Percentiles rank a stretch among this genome's conserved stretches.
These are phyloP conservation scores for Talaromyces ruber DNA, from an alignment of 495 filamentous ascomycete species.

Conservation along the genomic window DNA sequence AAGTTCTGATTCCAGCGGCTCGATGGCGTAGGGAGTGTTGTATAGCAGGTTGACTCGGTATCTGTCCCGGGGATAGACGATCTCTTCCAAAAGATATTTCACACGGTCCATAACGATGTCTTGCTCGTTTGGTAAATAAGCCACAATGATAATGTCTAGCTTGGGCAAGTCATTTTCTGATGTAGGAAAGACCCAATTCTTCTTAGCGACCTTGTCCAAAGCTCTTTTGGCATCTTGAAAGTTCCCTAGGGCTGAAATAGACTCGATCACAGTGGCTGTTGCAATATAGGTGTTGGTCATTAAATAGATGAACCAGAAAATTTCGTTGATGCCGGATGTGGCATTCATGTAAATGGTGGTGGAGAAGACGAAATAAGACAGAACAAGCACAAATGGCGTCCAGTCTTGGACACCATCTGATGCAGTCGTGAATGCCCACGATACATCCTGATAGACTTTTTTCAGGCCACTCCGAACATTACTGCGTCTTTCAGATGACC, in stretches of 20 bases:
- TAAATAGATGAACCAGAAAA: conserved; percentile 29
- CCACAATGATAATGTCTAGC: conserved; percentile 31
- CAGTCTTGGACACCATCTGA: conserved; percentile 20
- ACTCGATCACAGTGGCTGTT: conserved; percentile 23
- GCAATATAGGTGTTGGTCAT: conserved; percentile 28
- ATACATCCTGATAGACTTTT: conserved; percentile 4
- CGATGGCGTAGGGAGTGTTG: conserved; percentile 28
- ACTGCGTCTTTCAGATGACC: not conserved
- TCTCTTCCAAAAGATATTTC: conserved; percentile 24
- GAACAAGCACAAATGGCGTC: conserved; percentile 27
- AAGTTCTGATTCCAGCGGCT: conserved; percentile 23
- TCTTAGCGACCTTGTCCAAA: conserved; percentile 18
- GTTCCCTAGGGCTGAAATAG: conserved; percentile 23
- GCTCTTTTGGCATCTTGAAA: conserved; percentile 19
- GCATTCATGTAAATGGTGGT: conserved; percentile 25
- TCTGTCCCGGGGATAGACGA: conserved; percentile 26
- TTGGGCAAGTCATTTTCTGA: conserved; percentile 20
- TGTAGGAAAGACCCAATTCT: conserved; percentile 26
- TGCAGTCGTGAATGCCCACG: conserved; percentile 3
- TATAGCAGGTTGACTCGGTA: conserved; percentile 29
- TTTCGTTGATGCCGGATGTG: conserved; percentile 15
- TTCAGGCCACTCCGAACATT: conserved; percentile 5
- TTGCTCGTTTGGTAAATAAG: conserved; percentile 33
- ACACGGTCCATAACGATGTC: conserved; percentile 33
- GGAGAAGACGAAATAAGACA: conserved; percentile 26